Evolutionary conservation across 768 basidiomycete species (phyloP).

Genomic region (Calocybe indica): DNA sequence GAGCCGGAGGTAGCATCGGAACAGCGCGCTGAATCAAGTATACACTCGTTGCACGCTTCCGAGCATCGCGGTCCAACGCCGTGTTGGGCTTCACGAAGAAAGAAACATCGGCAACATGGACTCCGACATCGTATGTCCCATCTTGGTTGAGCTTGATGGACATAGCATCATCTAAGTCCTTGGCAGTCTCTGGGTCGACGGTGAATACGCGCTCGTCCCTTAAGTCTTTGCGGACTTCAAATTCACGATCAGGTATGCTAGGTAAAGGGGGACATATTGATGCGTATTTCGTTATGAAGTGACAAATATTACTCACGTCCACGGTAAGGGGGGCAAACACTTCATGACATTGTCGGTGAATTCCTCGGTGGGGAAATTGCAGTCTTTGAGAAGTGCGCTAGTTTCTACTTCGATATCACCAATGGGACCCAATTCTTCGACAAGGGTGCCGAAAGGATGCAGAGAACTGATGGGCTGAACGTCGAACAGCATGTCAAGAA

Average conservation of each 20-base stretch:
- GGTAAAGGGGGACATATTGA: slow-evolving; percentile 5
- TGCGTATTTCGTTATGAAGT: too few species aligned
- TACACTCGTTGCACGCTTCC: slow-evolving; percentile 94
- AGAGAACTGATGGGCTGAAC: slow-evolving; percentile 85
- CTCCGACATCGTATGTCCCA: slow-evolving; percentile 86
- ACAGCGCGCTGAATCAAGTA: slow-evolving; percentile 95
- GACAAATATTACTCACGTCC: slow-evolving; percentile 55
- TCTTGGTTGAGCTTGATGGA: slow-evolving; percentile 88
- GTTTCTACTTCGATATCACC: slow-evolving; percentile 99
- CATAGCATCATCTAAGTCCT: slow-evolving; percentile 92
- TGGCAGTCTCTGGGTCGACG: slow-evolving; percentile 85
- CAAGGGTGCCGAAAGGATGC: slow-evolving; percentile 97
- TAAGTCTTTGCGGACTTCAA: slow-evolving; percentile 84
- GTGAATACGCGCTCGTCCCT: slow-evolving; percentile 85
- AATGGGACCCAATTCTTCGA: slow-evolving; percentile 96
- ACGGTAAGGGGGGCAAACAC: slow-evolving; percentile 93
- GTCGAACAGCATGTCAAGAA: slow-evolving; percentile 19
- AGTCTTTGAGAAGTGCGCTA: slow-evolving; percentile 94
- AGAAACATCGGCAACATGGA: slow-evolving; percentile 97
- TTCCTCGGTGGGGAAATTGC: slow-evolving; percentile 97
- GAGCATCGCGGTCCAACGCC: slow-evolving; percentile 95
- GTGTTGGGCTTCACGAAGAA: slow-evolving; percentile 94
- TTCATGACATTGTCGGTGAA: slow-evolving; percentile 94
- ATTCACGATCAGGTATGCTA: slow-evolving; percentile 85
- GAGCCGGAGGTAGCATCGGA: slow-evolving; percentile 93